Conservation (phyloP, 2,329 filamentous ascomycete species). For the Polychaeton citri region DNA sequence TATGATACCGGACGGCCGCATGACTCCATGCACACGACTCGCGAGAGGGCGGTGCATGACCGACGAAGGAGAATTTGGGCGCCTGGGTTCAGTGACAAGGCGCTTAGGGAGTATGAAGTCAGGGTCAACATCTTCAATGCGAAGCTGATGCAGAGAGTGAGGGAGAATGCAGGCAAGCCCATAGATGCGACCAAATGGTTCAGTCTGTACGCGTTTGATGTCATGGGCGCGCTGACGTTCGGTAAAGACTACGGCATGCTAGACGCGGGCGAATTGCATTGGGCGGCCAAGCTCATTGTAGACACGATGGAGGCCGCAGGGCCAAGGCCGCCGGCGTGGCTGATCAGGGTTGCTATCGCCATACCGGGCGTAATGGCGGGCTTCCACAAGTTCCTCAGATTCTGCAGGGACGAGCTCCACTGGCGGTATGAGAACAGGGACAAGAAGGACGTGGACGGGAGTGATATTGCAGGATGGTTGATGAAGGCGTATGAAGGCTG, state of each 20-base stretch:
- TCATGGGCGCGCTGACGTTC: constrained; percentile 33
- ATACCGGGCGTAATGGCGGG: constrained; percentile 22
- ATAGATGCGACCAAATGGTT: constrained; percentile 29
- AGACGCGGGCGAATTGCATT: constrained; percentile 19
- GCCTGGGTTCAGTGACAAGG: constrained; percentile 27
- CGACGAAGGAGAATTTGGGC: constrained; percentile 28
- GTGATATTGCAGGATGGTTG: constrained; percentile 22
- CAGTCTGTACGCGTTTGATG: constrained; percentile 31
- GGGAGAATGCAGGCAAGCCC: constrained; percentile 10
- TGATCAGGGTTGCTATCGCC: constrained; percentile 17
- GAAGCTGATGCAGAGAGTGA: constrained; percentile 21
- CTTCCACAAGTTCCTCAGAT: constrained; percentile 23
- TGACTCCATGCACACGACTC: constrained; percentile 25
- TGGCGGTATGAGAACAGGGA: constrained; percentile 17
- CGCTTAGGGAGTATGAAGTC: constrained; percentile 28
- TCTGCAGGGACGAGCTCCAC: constrained; percentile 21
- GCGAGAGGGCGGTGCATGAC: constrained; percentile 25
- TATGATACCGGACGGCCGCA: constrained; percentile 25
- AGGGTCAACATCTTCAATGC: constrained; percentile 24
- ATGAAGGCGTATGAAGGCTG: constrained; percentile 14
- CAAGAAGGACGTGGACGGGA: constrained; percentile 6
- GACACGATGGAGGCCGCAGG: constrained; percentile 17
- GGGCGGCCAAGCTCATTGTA: constrained; percentile 25
- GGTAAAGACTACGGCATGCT: constrained; percentile 29
- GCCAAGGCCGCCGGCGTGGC: constrained; percentile 19